Conservation (phyloP, 768 basidiomycete species). For the Gelatoporia subvermispora region DNA sequence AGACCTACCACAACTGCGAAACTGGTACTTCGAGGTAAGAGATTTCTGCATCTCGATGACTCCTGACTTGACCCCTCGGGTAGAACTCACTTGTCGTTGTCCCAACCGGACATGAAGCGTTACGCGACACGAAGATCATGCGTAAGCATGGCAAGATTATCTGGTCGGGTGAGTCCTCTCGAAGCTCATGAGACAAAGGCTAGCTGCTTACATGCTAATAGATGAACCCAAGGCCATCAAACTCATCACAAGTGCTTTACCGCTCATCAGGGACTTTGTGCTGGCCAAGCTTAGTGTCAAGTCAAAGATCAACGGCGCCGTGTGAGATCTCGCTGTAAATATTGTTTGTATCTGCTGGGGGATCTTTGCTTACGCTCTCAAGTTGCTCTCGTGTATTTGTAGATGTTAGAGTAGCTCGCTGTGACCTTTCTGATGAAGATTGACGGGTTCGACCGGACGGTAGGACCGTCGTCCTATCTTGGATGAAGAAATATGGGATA, state of each 20-base stretch:
- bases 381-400: neutral
- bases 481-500: too few relatives aligned
- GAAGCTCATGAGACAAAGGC: neutral
- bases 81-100: constrained; percentile 73
- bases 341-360: neutral
- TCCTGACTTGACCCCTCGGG: neutral
- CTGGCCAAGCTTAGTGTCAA: neutral
- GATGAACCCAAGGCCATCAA: constrained; percentile 72
- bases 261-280: constrained; percentile 57
- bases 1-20: constrained; percentile 48
- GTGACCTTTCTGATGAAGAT: too few relatives aligned
- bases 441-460: too few relatives aligned
- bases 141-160: constrained; percentile 64
- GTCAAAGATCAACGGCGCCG: neutral
- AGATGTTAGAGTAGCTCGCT: constrained; percentile 11
- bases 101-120: constrained; percentile 55
- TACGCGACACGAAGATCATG: constrained; percentile 34
- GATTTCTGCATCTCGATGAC: neutral
- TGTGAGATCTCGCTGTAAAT: neutral
- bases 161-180: constrained; percentile 47
- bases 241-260: constrained; percentile 64
- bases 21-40: constrained; percentile 72
- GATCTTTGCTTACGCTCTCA: neutral
- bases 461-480: too few relatives aligned
- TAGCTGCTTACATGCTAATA: constrained; percentile 20